phyloP scores from a whole-genome alignment of 2,329 filamentous ascomycete genomes.

The Daldinia sp. region DNA sequence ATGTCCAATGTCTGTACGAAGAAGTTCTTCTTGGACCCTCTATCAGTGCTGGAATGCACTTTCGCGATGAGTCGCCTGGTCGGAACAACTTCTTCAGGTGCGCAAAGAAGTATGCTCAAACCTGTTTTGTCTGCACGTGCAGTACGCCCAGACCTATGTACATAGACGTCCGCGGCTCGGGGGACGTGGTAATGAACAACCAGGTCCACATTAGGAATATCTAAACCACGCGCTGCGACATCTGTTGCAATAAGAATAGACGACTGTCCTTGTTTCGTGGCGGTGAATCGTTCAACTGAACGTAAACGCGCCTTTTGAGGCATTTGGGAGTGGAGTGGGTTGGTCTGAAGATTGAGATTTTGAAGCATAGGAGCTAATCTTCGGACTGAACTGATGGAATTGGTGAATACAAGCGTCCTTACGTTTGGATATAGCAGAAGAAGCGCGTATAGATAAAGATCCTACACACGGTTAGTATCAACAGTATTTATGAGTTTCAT shows the following conservation, averaged over 20 bases:
- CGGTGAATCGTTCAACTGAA: constrained; percentile 88
- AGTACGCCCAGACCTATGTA: constrained; percentile 94
- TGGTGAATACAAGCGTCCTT: constrained; percentile 91
- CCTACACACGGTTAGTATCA: constrained; percentile 59
- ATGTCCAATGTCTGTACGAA: constrained; percentile 85
- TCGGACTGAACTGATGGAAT: constrained; percentile 92
- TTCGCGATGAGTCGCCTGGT: constrained; percentile 87
- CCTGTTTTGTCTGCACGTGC: constrained; percentile 84
- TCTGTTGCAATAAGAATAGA: constrained; percentile 91
- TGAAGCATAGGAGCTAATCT: constrained; percentile 87
- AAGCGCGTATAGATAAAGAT: constrained; percentile 91
- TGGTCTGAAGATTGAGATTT: constrained; percentile 80
- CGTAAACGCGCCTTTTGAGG: constrained; percentile 94
- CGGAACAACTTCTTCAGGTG: constrained; percentile 88
- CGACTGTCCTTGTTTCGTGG: constrained; percentile 63
- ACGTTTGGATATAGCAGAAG: constrained; percentile 84
- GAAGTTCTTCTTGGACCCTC: constrained; percentile 66
- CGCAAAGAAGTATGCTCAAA: constrained; percentile 87
- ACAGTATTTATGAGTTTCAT: background rate
- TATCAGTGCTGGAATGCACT: constrained; percentile 75
- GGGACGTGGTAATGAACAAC: constrained; percentile 97
- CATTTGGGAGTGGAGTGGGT: constrained; percentile 93
- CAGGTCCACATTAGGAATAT: constrained; percentile 89
- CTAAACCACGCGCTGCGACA: constrained; percentile 91
- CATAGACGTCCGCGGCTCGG: constrained; percentile 90